Evolutionary conservation across 305 asterid genomes (phyloP), one percentile per base, ranked within the genome.

Genomic region (Fraxinus sp.): DNA sequence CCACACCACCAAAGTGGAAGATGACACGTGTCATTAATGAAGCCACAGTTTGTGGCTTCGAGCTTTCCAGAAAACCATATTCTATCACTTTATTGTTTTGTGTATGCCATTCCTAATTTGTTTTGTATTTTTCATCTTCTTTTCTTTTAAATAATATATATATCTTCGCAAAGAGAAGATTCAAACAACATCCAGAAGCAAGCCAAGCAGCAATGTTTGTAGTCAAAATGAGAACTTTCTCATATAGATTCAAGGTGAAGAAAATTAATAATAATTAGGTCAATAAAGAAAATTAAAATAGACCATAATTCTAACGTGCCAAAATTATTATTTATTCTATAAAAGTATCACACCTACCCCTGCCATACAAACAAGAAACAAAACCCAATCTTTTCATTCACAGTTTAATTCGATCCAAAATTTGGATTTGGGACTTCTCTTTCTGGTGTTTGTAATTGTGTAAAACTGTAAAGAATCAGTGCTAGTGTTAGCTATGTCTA

Each of bases 401-500:
- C 71, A 2, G 14, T 20, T 62, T 9, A 8, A 62, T 62, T 8
- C 24, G 1, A 57, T 57, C 24, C 62, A 62, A 62, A 16, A 1
- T 33, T 18, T 59, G 37, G 14, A 14, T 76, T 76, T 26, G 20
- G 14, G 39, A 30, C 18, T 2, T 26, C 49, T 52, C 20, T 76
- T 55, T 66, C 70, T 18, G 80, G 79, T 76, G 64, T 49, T 5
- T 5, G 20, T 26, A 1, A 10, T 6, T 18, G 52, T 75, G 74
- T 66, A 30, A 10, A 28, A 10, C 74, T 68, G 11, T 68, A 68
- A 68, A 68, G 74, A 68, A 28, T 68, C 74, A 11, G 37, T 26
- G 74, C 2, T 28, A 3, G 32, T 14, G 44, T 33, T 32, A 71
- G 76, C 14, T 33, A 88, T 86, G 88, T 74, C 88, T 68, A 86